Percentiles rank a stretch among this genome's conserved stretches.
Evolutionary conservation across 768 basidiomycete genomes (phyloP).

Genomic region (Phylloporus scabripes): DNA sequence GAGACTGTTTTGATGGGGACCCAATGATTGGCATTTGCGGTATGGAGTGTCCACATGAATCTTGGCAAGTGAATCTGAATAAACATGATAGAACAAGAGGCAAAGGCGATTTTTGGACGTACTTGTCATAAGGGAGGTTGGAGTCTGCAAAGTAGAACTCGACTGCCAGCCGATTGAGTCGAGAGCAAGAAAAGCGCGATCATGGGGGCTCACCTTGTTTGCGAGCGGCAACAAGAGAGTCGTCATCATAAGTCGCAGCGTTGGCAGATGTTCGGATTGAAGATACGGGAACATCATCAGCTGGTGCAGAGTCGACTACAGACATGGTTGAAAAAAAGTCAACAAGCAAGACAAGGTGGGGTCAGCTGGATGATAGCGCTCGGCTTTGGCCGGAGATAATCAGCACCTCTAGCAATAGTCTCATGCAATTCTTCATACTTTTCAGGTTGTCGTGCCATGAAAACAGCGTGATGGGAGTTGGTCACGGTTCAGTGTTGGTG

Average conservation of each 20-base stretch:
- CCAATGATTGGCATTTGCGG: slow-evolving; percentile 82
- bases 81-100: neutral
- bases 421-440: too few species aligned
- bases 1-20: slow-evolving; percentile 80
- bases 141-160: slow-evolving; percentile 96
- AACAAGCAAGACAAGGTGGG: too few species aligned
- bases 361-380: neutral
- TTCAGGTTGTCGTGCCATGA: too few species aligned
- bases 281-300: neutral
- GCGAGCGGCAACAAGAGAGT: slow-evolving; percentile 43
- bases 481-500: too few species aligned
- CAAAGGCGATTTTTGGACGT: slow-evolving; percentile 11
- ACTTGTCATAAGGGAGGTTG: slow-evolving; percentile 93
- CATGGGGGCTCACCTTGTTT: slow-evolving; percentile 45
- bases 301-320: slow-evolving; percentile 8
- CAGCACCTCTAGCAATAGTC: too few species aligned
- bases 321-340: slow-evolving; percentile 18
- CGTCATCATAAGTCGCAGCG: slow-evolving; percentile 30
- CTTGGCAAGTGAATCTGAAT: slow-evolving; percentile 32
- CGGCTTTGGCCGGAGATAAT: neutral
- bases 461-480: too few species aligned
- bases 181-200: neutral
- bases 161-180: slow-evolving; percentile 41
- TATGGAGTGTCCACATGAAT: slow-evolving; percentile 93
- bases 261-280: slow-evolving; percentile 8